phyloP scores from a whole-genome alignment of 768 basidiomycete species.

The Hericium coralloides region DNA sequence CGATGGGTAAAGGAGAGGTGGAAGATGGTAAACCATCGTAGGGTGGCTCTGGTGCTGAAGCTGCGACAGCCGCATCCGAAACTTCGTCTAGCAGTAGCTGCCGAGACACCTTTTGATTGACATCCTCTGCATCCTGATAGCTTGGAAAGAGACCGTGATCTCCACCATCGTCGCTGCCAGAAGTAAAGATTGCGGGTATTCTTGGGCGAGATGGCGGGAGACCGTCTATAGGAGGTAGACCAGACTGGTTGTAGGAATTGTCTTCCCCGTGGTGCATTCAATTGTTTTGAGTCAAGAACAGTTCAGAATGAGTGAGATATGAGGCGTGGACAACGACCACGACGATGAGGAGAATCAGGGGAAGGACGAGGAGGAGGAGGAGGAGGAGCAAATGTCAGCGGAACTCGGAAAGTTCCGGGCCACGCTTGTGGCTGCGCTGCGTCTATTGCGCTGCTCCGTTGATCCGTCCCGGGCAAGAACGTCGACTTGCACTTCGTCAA shows the following conservation, averaged over 20 bases:
- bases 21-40: neutral
- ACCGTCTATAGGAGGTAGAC: neutral
- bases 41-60: conserved; percentile 12
- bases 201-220: conserved; percentile 1
- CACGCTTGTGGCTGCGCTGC: no score
- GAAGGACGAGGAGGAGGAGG: neutral
- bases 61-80: neutral
- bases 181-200: neutral
- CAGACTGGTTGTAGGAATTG: neutral
- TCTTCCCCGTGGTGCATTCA: conserved; percentile 5
- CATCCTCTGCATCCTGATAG: neutral
- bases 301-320: neutral
- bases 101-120: conserved; percentile 11
- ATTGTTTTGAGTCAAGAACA: neutral
- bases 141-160: neutral
- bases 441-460: no score
- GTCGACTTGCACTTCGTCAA: no score
- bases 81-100: conserved; percentile 4
- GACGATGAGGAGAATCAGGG: neutral
- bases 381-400: neutral
- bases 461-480: no score
- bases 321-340: neutral
- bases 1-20: conserved; percentile 3
- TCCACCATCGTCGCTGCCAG: neutral
- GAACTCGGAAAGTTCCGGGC: no score